A percentile compares a stretch with the other conserved stretches of the same genome.
phyloP scores from a whole-genome alignment of 352 stramenopile species.

The Thalassiosira oceanica region DNA sequence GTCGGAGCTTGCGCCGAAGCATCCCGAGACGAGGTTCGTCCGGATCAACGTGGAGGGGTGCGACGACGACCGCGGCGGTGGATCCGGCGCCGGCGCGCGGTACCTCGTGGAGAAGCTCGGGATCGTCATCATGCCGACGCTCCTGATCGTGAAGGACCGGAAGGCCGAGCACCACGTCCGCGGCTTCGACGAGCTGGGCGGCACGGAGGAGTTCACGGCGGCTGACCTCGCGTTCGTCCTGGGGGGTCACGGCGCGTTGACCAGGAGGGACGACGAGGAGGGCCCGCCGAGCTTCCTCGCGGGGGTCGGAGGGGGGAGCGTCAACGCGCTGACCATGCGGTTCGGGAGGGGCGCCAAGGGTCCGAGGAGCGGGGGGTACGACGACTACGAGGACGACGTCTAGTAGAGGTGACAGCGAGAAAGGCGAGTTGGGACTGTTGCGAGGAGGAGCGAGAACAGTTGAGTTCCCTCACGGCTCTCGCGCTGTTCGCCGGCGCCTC shows the following conservation, averaged over 20 bases:
- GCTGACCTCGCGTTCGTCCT: conserved; percentile 90
- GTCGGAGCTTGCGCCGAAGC: conserved; percentile 85
- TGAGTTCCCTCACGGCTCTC: no score
- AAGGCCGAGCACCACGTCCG: conserved; percentile 94
- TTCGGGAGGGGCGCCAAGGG: conserved; percentile 5
- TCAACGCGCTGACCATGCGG: conserved; percentile 25
- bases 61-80: conserved; percentile 43
- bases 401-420: no score
- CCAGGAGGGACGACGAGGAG: conserved; percentile 56
- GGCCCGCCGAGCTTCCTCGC: conserved; percentile 5
- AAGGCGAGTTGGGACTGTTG: no score
- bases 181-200: conserved; percentile 93
- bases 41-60: conserved; percentile 95
- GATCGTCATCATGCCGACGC: conserved; percentile 94
- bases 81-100: conserved; percentile 65
- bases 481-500: no score
- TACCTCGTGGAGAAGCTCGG: conserved; percentile 95
- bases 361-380: conserved; percentile 6
- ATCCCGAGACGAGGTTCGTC: conserved; percentile 93
- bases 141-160: conserved; percentile 92
- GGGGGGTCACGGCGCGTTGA: conserved; percentile 80
- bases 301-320: neutral
- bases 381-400: conserved; percentile 32
- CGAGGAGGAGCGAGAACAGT: no score
- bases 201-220: conserved; percentile 90